Base-by-base conservation (phyloP, 495 filamentous ascomycete species). In the Penicillium coffeae region DNA sequence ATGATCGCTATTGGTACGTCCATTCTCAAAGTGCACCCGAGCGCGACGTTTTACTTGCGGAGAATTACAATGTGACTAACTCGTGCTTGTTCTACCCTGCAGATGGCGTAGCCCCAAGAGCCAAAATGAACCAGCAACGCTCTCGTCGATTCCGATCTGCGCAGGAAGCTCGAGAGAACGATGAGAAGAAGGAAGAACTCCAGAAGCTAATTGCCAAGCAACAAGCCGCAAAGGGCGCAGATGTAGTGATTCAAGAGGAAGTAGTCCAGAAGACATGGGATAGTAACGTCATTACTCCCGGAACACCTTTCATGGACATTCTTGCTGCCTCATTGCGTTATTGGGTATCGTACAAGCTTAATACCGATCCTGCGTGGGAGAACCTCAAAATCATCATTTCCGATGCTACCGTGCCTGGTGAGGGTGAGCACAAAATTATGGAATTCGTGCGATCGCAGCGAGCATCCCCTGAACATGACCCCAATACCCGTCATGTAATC, bases 341-440 rank as follows among this genome's bases (percentile, higher is more conserved):
- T 64, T 99, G 93, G 92, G 86, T 86, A 65, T 80, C 89, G 2
- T 96, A 96, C 66, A 99, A 99, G 72, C 83, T 96, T 42, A 96
- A 94, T 66, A 95, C 88, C 27, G 93, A 99, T 66, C 90, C 93
- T 18, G 85, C 83, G n/a, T 98, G 93, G 93, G 87, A 86, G 50
- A 90, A 91, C 71, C 80, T 80, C 50, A 97, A 97, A 80, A 83
- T 97, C 60, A 90, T 99, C 61, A 96, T 99, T 57, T 97, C 93
- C 6, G 93, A 99, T 73, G 90, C 93, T 33, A 95, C 90, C 0
- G 93, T 99, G 15, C 93, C 93, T 32, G 93, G 93, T 56, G 93
- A 99, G 69, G 93, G 93, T 63, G 93, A 99, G 65, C 93, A 99
- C 68, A 99, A 99, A 73, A 96, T 99, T 54, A 99, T 99, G 93